phyloP scores from a whole-genome alignment of 495 filamentous ascomycete genomes.

The Cairneyella variabilis region DNA sequence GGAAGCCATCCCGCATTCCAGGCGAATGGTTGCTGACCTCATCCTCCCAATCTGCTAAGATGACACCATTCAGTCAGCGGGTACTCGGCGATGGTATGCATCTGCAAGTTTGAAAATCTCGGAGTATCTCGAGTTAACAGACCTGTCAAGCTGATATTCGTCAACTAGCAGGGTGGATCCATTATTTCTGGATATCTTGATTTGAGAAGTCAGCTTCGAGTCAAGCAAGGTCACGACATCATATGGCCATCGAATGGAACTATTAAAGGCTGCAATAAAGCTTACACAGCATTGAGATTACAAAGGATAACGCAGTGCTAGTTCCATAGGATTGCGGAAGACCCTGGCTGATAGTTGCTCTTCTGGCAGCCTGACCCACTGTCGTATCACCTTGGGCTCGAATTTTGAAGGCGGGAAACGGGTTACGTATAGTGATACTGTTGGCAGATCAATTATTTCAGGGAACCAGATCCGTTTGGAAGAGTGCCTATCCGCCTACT shows the following conservation, averaged over 20 bases:
- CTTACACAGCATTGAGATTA: background rate
- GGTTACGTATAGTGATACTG: too few species aligned
- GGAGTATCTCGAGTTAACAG: background rate
- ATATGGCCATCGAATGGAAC: background rate
- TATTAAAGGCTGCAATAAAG: background rate
- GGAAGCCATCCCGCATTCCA: background rate
- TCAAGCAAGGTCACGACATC: background rate
- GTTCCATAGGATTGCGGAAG: too few species aligned
- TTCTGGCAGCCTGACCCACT: too few species aligned
- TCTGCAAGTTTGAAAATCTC: background rate
- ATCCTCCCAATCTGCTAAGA: background rate
- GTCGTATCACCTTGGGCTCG: too few species aligned
- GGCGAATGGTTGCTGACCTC: too few species aligned
- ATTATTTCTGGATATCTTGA: background rate
- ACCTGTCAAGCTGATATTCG: background rate
- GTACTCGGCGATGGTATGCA: background rate
- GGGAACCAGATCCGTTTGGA: too few species aligned
- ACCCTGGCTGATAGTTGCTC: too few species aligned
- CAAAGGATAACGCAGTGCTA: too few species aligned
- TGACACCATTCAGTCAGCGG: background rate
- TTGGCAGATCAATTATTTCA: too few species aligned
- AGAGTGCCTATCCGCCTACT: too few species aligned
- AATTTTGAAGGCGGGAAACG: too few species aligned
- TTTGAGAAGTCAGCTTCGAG: background rate
- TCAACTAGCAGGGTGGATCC: background rate